Evolutionary conservation across 2,329 filamentous ascomycete species (phyloP), one percentile per base, ranked within the genome.

Genomic region (Esteya vermicola): DNA sequence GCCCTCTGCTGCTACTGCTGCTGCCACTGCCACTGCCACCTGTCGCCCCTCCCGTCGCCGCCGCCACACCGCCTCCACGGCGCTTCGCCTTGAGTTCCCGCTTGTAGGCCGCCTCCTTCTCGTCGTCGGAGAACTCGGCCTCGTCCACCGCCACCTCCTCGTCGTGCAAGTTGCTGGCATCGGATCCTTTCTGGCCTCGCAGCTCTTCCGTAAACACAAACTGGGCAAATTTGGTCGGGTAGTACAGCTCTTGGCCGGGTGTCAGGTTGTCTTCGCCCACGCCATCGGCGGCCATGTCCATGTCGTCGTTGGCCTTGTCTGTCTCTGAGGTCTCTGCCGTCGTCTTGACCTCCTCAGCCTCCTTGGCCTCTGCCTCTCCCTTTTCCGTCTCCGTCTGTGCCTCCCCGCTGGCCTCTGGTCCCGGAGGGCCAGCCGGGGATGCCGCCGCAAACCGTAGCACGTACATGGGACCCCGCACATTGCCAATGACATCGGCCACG

Each of bases 71-170:
- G 40, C 64, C 65, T 44, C 54, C 59, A 18, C 66, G 63, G 51
- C 71, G 75, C 58, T 80, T 80, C 46, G 77, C 70, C 59, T 86
- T 86, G 39, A 75, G 51, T 44, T 70, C 69, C 42, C 72, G 65
- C 62, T 81, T 93, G 55, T 85, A 76, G 50, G 86, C 84, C 8
- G 81, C 81, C 59, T 98, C 91, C 50, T 84, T 82, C 60, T 98
- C 91, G 52, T 98, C 91, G 50, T 98, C 91, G 0, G 89, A 95
- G 57, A 96, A 96, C 54, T 96, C 91, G 50, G 85, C 73, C 55
- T 96, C 89, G 28, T 93, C 84, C 25, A 82, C 80, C 14, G 64
- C 77, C 8, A 86, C 72, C 61, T 96, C 89, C 57, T 98, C 91
- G 50, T 96, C 91, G 57, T 94, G 82, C 40, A 94, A 70, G 55